Conservation (phyloP, 495 filamentous ascomycete species). For the Aspergillus indologenus region DNA sequence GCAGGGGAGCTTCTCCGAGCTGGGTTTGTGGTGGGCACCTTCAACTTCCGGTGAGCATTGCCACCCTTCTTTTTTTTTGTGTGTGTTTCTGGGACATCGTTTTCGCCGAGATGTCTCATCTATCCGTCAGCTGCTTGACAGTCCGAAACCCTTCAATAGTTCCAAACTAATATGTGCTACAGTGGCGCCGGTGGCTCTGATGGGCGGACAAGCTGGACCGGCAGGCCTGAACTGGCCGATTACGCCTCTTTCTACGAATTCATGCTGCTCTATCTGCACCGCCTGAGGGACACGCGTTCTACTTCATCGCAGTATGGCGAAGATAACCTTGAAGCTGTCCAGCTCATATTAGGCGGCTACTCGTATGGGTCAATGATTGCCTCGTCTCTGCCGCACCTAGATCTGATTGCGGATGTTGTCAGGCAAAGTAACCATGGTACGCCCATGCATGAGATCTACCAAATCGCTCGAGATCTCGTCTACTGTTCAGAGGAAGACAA, state of each 20-base stretch:
- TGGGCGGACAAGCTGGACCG: slow-evolving; percentile 82
- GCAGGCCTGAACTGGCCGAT: slow-evolving; percentile 72
- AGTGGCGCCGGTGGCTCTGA: slow-evolving; percentile 77
- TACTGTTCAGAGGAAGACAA: slow-evolving; percentile 44
- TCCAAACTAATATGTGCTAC: not conserved
- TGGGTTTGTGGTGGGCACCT: slow-evolving; percentile 78
- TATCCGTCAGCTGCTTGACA: not conserved
- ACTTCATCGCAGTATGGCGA: not conserved
- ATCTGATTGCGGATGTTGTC: slow-evolving; percentile 59
- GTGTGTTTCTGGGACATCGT: not conserved
- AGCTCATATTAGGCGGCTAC: slow-evolving; percentile 73
- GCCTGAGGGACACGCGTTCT: slow-evolving; percentile 16
- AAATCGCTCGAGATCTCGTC: slow-evolving; percentile 62
- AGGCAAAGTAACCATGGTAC: slow-evolving; percentile 46
- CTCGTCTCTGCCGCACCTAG: slow-evolving; percentile 61
- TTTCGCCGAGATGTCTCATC: not conserved
- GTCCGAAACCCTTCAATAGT: not conserved
- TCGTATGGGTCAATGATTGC: slow-evolving; percentile 88
- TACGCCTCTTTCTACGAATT: slow-evolving; percentile 79
- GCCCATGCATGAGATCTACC: slow-evolving; percentile 60
- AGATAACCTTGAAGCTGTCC: not conserved
- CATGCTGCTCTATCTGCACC: slow-evolving; percentile 66
- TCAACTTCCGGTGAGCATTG: slow-evolving; percentile 80
- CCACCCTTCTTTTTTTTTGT: not conserved
- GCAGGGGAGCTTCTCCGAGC: slow-evolving; percentile 58